These are phyloP conservation scores for Wickerhamiella qilinensis DNA, from an alignment of 805 yeast genomes.

Conservation along the genomic window DNA sequence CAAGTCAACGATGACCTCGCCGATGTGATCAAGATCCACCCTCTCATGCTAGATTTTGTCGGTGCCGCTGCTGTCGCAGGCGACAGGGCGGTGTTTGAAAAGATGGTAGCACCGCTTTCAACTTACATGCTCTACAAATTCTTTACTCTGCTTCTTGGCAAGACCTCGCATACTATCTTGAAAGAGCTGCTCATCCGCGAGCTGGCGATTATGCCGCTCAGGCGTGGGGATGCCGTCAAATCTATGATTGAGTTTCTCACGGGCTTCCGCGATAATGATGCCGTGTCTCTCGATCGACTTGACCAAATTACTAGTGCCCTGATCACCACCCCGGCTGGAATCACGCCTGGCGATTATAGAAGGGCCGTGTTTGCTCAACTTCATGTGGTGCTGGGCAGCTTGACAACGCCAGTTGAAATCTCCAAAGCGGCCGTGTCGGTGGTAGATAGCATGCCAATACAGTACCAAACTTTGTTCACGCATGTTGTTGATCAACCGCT, in stretches of 20 bases:
- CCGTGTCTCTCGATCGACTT: constrained; percentile 47
- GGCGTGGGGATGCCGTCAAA: constrained; percentile 52
- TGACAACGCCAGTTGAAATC: constrained; percentile 28
- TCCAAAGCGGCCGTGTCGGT: constrained; percentile 5
- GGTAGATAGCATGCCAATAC: constrained; percentile 5
- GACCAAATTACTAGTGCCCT: constrained; percentile 52
- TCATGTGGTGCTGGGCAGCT: constrained; percentile 34
- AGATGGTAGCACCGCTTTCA: constrained; percentile 19
- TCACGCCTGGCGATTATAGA: constrained; percentile 37
- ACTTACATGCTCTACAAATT: constrained; percentile 51
- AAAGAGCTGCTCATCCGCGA: constrained; percentile 30
- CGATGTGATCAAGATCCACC: constrained; percentile 19
- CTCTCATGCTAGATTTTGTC: constrained; percentile 8
- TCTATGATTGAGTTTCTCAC: constrained; percentile 60
- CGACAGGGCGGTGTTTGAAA: not conserved
- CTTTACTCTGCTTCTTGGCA: constrained; percentile 33
- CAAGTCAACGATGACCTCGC: constrained; percentile 15
- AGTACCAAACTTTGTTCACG: constrained; percentile 7
- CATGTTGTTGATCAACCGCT: constrained; percentile 5
- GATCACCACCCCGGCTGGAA: constrained; percentile 40
- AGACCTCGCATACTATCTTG: constrained; percentile 28
- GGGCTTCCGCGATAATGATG: constrained; percentile 62
- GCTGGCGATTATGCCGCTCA: constrained; percentile 38
- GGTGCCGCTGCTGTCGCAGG: constrained; percentile 5
- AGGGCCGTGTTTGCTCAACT: constrained; percentile 46